phyloP scores from a whole-genome alignment of 345 rosid genomes.

The Erucastrum elatum region DNA sequence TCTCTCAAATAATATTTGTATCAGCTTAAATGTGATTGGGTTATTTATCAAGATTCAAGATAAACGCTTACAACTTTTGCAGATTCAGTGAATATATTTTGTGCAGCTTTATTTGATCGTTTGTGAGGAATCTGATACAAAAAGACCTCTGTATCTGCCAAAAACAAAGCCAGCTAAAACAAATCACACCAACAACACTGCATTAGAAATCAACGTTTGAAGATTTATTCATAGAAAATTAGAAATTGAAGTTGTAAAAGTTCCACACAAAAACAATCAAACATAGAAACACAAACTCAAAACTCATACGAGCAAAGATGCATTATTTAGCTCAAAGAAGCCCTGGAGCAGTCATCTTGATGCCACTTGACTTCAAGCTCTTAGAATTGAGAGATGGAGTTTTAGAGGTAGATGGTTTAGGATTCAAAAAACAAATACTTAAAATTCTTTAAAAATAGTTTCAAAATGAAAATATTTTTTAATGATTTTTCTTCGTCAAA shows the following conservation, averaged over 20 bases:
- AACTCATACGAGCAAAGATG: conserved; percentile 30
- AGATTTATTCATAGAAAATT: conserved; percentile 24
- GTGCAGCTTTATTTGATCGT: neutral
- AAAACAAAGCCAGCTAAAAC: neutral
- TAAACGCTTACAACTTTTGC: too few species aligned
- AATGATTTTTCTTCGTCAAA: too few species aligned
- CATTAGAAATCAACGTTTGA: conserved; percentile 3
- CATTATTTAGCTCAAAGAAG: conserved; percentile 53
- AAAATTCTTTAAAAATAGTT: too few species aligned
- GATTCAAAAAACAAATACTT: too few species aligned
- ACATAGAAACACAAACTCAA: conserved; percentile 3
- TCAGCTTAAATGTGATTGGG: too few species aligned
- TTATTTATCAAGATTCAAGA: too few species aligned
- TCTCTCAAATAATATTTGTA: too few species aligned
- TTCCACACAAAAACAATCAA: conserved; percentile 18
- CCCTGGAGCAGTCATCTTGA: conserved; percentile 86
- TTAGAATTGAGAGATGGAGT: neutral
- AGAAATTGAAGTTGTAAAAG: neutral
- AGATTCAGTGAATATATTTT: neutral
- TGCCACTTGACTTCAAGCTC: conserved; percentile 63
- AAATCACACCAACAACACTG: neutral
- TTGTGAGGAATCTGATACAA: conserved; percentile 12
- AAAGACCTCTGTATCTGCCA: neutral
- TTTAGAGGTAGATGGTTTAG: too few species aligned
- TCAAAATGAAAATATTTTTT: too few species aligned